Evolutionary conservation across 495 filamentous ascomycete species (phyloP).

Genomic region (Podospora fimiseda): DNA sequence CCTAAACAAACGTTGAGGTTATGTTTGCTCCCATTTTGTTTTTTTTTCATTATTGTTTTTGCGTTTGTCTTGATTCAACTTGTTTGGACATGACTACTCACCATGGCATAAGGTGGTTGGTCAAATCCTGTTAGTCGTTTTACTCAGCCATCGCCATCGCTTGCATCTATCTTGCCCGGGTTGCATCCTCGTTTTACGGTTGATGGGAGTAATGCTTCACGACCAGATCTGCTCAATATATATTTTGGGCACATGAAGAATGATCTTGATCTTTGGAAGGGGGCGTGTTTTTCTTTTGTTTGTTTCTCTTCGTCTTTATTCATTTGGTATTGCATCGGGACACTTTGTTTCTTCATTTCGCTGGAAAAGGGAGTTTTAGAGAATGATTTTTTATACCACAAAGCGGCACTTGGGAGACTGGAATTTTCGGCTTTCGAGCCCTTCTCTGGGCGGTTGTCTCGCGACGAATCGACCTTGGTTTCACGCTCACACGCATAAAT

Average conservation of each 20-base stretch:
- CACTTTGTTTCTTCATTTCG: slow-evolving; percentile 4
- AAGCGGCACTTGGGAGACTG: slow-evolving; percentile 5
- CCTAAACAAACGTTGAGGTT: not conserved
- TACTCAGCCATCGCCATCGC: not conserved
- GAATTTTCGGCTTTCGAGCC: slow-evolving; percentile 14
- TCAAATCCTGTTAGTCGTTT: not conserved
- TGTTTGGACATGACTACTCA: not conserved
- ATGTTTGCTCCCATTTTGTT: not conserved
- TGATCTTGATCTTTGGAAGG: not conserved
- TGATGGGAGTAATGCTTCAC: not conserved
- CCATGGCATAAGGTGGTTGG: not conserved
- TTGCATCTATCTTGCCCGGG: no score
- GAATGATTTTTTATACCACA: slow-evolving; percentile 8
- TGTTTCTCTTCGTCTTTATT: slow-evolving; percentile 8
- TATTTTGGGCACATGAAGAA: not conserved
- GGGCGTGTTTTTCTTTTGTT: not conserved
- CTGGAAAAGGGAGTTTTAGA: slow-evolving; percentile 16
- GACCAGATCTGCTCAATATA: not conserved
- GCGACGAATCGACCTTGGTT: slow-evolving; percentile 19
- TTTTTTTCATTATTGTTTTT: not conserved
- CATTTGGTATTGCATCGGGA: not conserved
- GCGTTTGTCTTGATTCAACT: not conserved
- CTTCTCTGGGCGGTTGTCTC: slow-evolving; percentile 20
- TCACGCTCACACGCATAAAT: slow-evolving; percentile 17
- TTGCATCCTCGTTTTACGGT: no score